Evolutionary conservation across 2,329 filamentous ascomycete genomes (phyloP).

Genomic region (Aphanoascus verrucosus): DNA sequence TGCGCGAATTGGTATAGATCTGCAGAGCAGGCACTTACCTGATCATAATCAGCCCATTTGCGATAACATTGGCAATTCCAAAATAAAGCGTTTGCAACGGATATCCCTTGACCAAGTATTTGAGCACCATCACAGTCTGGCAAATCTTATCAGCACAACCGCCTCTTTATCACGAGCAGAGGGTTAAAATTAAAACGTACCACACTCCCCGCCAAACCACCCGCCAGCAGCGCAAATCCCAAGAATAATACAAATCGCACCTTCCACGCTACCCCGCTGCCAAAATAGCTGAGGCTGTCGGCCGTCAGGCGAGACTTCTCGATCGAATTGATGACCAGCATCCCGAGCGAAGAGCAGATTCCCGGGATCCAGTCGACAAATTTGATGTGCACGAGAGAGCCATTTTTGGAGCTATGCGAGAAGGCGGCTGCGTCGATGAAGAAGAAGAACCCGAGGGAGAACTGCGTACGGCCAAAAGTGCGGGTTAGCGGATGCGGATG

Average conservation of each 20-base stretch:
- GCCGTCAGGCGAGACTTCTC: constrained; percentile 55
- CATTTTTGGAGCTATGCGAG: constrained; percentile 52
- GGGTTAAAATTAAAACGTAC: constrained; percentile 29
- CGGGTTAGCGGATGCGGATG: background rate
- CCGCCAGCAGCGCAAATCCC: constrained; percentile 58
- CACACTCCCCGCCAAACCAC: constrained; percentile 55
- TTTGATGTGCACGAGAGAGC: constrained; percentile 52
- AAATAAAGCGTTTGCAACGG: constrained; percentile 54
- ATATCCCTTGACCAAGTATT: constrained; percentile 53
- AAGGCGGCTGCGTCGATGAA: constrained; percentile 56
- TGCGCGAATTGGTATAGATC: background rate
- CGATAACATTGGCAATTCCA: constrained; percentile 55
- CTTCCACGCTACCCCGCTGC: constrained; percentile 60
- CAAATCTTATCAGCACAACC: background rate
- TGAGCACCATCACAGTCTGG: constrained; percentile 54
- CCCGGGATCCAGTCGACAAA: constrained; percentile 63
- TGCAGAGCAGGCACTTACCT: constrained; percentile 40
- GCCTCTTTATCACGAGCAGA: background rate
- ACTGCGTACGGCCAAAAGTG: constrained; percentile 36
- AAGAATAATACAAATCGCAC: constrained; percentile 57
- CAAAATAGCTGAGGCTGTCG: constrained; percentile 55
- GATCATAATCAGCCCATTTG: constrained; percentile 55
- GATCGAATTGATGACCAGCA: constrained; percentile 63
- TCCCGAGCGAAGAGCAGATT: constrained; percentile 58
- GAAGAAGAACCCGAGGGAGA: constrained; percentile 59